These are phyloP conservation scores for Pyricularia sp. DNA, from an alignment of 2,329 filamentous ascomycete genomes.

Conservation along the genomic window DNA sequence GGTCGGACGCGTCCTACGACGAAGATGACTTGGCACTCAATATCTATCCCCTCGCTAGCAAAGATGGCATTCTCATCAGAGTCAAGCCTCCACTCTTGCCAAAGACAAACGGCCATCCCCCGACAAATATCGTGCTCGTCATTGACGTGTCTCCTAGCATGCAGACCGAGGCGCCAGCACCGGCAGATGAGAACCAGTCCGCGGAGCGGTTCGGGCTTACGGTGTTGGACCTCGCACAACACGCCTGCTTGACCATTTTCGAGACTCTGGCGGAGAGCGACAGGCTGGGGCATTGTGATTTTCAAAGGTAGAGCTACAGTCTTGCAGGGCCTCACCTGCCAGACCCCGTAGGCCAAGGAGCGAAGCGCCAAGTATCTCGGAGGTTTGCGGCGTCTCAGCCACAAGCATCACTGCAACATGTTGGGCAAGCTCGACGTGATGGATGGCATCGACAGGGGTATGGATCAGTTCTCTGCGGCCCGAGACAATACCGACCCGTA, in stretches of 20 bases:
- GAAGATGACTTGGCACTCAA: constrained; percentile 4
- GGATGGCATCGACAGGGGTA: constrained; percentile 42
- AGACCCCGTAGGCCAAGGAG: constrained; percentile 33
- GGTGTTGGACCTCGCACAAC: constrained; percentile 50
- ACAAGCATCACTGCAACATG: constrained; percentile 3
- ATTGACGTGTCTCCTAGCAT: constrained; percentile 55
- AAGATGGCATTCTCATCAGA: constrained; percentile 33
- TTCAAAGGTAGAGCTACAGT: constrained; percentile 32
- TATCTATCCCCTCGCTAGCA: constrained; percentile 28
- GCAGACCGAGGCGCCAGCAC: constrained; percentile 34
- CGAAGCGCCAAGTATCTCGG: constrained; percentile 22
- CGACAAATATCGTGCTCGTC: constrained; percentile 45
- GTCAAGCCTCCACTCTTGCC: constrained; percentile 33
- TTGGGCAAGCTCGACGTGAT: constrained; percentile 41
- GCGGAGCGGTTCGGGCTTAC: constrained; percentile 40
- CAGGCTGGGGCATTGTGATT: constrained; percentile 47
- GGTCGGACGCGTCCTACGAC: neutral
- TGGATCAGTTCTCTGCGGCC: constrained; percentile 32
- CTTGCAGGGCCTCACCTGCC: constrained; percentile 31
- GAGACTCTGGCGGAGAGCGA: constrained; percentile 60
- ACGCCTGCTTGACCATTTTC: constrained; percentile 46
- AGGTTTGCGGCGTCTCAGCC: constrained; percentile 22
- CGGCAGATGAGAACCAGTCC: constrained; percentile 25
- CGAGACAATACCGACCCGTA: constrained; percentile 15
- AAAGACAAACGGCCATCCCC: neutral